These are phyloP conservation scores for Penicillium turbatum DNA, from an alignment of 495 filamentous ascomycete genomes.

Conservation along the genomic window DNA sequence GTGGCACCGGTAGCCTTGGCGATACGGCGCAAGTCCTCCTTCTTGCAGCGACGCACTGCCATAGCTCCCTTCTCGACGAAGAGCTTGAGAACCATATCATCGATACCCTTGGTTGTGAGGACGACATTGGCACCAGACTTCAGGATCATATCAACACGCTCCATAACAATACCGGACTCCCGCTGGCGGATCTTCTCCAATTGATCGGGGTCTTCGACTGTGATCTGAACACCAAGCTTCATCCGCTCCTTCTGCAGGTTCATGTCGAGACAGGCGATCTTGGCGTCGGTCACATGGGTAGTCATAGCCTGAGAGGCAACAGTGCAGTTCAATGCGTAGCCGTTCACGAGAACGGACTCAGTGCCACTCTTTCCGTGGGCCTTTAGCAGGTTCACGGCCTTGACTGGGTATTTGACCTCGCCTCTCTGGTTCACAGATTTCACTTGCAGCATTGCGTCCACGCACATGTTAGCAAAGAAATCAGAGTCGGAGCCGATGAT, in stretches of 20 bases:
- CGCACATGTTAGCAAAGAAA: slow-evolving; percentile 95
- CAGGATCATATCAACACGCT: slow-evolving; percentile 94
- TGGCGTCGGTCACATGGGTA: slow-evolving; percentile 86
- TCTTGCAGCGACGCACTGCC: slow-evolving; percentile 95
- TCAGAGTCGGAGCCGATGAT: slow-evolving; percentile 94
- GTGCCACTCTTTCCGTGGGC: slow-evolving; percentile 89
- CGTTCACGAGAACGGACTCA: slow-evolving; percentile 89
- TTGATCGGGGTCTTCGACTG: slow-evolving; percentile 93
- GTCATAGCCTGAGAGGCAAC: slow-evolving; percentile 98
- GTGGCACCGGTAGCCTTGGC: slow-evolving; percentile 95
- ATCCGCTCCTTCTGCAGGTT: slow-evolving; percentile 98
- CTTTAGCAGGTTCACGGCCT: slow-evolving; percentile 98
- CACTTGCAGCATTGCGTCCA: slow-evolving; percentile 94
- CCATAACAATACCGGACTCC: slow-evolving; percentile 87
- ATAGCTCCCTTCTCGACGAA: slow-evolving; percentile 95
- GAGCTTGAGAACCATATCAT: slow-evolving; percentile 89
- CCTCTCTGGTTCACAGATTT: slow-evolving; percentile 84
- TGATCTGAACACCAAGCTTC: slow-evolving; percentile 98
- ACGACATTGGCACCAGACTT: slow-evolving; percentile 97
- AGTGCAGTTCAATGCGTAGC: slow-evolving; percentile 97
- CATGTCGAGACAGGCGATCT: slow-evolving; percentile 96
- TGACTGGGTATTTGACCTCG: slow-evolving; percentile 96
- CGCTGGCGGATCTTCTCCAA: slow-evolving; percentile 93
- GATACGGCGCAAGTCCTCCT: slow-evolving; percentile 95
- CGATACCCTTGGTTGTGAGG: slow-evolving; percentile 96